Percentiles rank a stretch among this genome's conserved stretches.
Evolutionary conservation across 257 asterid genomes (phyloP).

Genomic region (Echium plantagineum): DNA sequence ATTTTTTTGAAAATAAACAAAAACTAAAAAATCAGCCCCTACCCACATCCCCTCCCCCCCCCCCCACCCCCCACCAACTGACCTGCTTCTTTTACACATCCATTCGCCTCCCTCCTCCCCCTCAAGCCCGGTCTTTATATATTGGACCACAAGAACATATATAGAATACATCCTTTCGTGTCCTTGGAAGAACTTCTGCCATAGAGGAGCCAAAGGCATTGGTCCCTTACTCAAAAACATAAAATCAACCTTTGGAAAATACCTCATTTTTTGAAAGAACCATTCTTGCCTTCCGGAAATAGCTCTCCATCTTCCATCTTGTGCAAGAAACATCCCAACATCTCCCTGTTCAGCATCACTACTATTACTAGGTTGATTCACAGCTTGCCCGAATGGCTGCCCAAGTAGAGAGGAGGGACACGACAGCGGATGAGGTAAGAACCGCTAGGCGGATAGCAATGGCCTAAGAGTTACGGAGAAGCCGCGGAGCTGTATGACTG

Average conservation of each 20-base stretch:
- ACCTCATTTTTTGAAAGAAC: constrained; percentile 19
- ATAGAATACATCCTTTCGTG: constrained; percentile 36
- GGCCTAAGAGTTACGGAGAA: not conserved
- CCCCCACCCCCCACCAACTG: no score
- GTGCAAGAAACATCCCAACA: not conserved
- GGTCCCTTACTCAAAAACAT: constrained; percentile 54
- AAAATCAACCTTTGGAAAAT: constrained; percentile 35
- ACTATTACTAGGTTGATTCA: not conserved
- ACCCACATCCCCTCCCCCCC: no score
- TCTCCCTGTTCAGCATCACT: not conserved
- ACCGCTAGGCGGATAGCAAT: not conserved
- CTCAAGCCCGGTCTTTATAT: constrained; percentile 30
- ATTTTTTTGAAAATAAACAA: no score
- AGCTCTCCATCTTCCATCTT: constrained; percentile 11
- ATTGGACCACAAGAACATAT: constrained; percentile 51
- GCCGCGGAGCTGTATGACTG: constrained; percentile 1
- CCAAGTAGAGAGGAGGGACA: no score
- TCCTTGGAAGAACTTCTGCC: constrained; percentile 57
- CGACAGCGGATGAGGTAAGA: not conserved
- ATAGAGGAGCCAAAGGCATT: constrained; percentile 43
- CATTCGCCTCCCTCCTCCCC: no score
- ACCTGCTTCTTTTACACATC: no score
- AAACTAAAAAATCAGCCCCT: no score
- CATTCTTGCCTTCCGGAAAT: constrained; percentile 42
- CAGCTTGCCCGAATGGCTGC: not conserved